phyloP scores from a whole-genome alignment of 768 basidiomycete genomes.

The Xanthoconium stramineum region DNA sequence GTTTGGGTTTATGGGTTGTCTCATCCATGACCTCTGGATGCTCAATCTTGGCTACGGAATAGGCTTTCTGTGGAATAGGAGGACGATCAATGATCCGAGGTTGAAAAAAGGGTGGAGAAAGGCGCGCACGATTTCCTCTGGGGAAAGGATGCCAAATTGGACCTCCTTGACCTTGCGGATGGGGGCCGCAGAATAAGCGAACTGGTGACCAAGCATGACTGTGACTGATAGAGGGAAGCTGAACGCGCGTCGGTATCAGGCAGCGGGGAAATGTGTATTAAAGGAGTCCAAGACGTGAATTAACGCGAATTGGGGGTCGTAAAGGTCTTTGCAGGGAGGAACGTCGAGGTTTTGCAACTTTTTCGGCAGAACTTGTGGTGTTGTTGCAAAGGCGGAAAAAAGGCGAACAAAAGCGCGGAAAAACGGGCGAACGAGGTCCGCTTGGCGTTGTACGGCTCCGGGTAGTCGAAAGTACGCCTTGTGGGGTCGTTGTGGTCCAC shows the following conservation, averaged over 20 bases:
- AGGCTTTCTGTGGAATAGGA: constrained; percentile 76
- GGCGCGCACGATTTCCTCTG: constrained; percentile 86
- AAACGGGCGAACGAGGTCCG: constrained; percentile 7
- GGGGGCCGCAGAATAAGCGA: constrained; percentile 90
- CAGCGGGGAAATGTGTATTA: constrained; percentile 1
- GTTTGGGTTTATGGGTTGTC: constrained; percentile 81
- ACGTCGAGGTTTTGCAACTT: constrained; percentile 19
- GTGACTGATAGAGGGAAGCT: background rate
- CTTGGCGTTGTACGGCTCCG: background rate
- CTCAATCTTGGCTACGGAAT: constrained; percentile 97
- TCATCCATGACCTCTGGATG: constrained; percentile 99
- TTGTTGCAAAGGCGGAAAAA: constrained; percentile 17
- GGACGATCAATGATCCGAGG: constrained; percentile 7
- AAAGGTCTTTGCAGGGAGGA: background rate
- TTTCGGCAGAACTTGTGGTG: constrained; percentile 11
- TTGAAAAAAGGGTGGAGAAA: background rate
- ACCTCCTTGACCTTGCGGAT: constrained; percentile 96
- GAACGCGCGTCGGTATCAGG: constrained; percentile 18
- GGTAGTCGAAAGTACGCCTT: background rate
- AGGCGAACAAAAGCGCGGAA: constrained; percentile 10
- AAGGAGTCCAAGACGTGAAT: constrained; percentile 20
- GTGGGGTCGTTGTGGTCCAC: constrained; percentile 4
- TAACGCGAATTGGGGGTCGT: constrained; percentile 24
- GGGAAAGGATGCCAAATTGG: constrained; percentile 97
- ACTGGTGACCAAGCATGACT: constrained; percentile 83